phyloP scores from a whole-genome alignment of 495 filamentous ascomycete species.

The Cudoniella acicularis region DNA sequence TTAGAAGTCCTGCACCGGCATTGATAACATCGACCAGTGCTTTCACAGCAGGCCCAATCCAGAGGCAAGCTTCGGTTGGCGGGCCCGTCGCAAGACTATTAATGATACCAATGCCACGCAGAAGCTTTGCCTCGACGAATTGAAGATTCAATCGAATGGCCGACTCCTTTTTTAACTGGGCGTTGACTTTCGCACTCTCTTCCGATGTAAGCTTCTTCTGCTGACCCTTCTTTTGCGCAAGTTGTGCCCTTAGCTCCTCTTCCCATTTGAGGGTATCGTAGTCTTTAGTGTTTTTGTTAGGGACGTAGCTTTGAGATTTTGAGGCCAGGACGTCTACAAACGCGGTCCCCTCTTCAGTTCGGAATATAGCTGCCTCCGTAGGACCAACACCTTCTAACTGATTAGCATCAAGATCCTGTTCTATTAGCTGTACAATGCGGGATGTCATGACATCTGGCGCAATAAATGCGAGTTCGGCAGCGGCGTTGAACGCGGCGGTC shows the following conservation, averaged over 20 bases:
- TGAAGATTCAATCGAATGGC: slow-evolving; percentile 68
- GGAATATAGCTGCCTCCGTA: slow-evolving; percentile 85
- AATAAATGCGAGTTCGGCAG: slow-evolving; percentile 89
- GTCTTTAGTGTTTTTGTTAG: slow-evolving; percentile 82
- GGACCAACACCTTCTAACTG: slow-evolving; percentile 70
- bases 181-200: slow-evolving; percentile 85
- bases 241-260: slow-evolving; percentile 79
- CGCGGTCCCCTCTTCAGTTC: slow-evolving; percentile 77
- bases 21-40: slow-evolving; percentile 66
- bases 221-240: slow-evolving; percentile 87
- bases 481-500: slow-evolving; percentile 70
- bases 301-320: slow-evolving; percentile 60
- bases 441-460: slow-evolving; percentile 79
- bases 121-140: slow-evolving; percentile 61
- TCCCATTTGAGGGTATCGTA: slow-evolving; percentile 98
- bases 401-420: slow-evolving; percentile 60
- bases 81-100: slow-evolving; percentile 77
- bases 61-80: slow-evolving; percentile 75
- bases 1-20: slow-evolving; percentile 75
- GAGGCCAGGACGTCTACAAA: slow-evolving; percentile 88
- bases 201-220: slow-evolving; percentile 87
- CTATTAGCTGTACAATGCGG: slow-evolving; percentile 68
- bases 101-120: slow-evolving; percentile 81
- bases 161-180: slow-evolving; percentile 82
- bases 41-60: slow-evolving; percentile 77